phyloP scores from a whole-genome alignment of 2,329 filamentous ascomycete genomes.

The Penicillium griseofulvum region DNA sequence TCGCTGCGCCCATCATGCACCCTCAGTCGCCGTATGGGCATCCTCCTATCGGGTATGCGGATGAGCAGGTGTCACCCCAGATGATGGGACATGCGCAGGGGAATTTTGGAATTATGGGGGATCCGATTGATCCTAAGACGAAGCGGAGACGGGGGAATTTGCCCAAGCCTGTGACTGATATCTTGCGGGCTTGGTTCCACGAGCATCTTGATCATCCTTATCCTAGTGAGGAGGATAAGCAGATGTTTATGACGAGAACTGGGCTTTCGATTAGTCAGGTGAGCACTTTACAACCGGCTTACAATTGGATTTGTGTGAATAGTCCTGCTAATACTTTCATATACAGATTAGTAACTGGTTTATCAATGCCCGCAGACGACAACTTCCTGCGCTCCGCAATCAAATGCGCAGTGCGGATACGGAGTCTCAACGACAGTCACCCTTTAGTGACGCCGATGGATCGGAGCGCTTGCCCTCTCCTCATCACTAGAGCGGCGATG shows the following conservation, averaged over 20 bases:
- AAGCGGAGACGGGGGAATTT: conserved; percentile 74
- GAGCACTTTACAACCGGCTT: conserved; percentile 13
- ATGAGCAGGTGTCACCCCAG: conserved; percentile 35
- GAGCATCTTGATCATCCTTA: conserved; percentile 78
- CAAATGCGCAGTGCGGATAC: conserved; percentile 39
- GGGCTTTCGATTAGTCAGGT: conserved; percentile 70
- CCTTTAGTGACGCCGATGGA: conserved; percentile 35
- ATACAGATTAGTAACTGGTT: conserved; percentile 54
- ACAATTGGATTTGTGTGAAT: background rate
- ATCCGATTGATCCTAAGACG: conserved; percentile 38
- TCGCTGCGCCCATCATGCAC: conserved; percentile 26
- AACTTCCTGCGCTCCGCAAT: conserved; percentile 47
- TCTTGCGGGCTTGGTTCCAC: conserved; percentile 75
- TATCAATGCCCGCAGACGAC: conserved; percentile 51
- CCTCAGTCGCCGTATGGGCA: conserved; percentile 30
- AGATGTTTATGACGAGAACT: conserved; percentile 73
- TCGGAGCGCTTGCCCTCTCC: conserved; percentile 32
- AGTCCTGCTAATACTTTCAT: conserved; percentile 5
- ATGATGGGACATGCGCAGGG: conserved; percentile 31
- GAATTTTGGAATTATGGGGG: conserved; percentile 41
- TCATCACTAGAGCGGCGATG: conserved; percentile 18
- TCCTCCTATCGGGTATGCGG: conserved; percentile 29
- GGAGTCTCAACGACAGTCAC: conserved; percentile 34
- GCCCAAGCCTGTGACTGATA: conserved; percentile 84
- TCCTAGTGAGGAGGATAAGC: conserved; percentile 83